Conservation (phyloP, 768 basidiomycete species). For the Lyophyllum atratum region DNA sequence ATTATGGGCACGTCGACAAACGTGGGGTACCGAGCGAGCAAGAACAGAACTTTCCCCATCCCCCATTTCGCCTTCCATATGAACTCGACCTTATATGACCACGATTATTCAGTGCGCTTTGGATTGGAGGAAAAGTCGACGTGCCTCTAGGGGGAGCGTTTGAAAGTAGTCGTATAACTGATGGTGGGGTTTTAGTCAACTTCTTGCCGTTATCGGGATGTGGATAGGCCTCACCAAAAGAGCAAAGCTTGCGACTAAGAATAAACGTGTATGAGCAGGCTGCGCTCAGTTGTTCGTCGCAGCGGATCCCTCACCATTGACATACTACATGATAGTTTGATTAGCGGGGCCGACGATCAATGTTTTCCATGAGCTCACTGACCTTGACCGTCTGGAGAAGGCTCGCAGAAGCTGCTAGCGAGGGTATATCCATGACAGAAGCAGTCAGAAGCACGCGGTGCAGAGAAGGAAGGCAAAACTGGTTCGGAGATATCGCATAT, state of each 20-base stretch:
- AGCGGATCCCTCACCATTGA: background rate
- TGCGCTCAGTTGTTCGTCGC: background rate
- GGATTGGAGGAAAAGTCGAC: background rate
- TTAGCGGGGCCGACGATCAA: background rate
- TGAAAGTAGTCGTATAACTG: constrained; percentile 8
- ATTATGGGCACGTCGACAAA: constrained; percentile 24
- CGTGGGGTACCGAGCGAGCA: constrained; percentile 24
- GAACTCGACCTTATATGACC: constrained; percentile 16
- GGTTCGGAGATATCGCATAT: background rate
- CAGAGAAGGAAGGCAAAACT: background rate
- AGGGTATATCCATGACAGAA: constrained; percentile 1
- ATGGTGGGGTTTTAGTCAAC: background rate
- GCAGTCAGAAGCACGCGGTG: background rate
- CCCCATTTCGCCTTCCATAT: constrained; percentile 27
- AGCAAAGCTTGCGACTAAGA: constrained; percentile 8
- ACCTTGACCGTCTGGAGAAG: constrained; percentile 2
- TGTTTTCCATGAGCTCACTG: background rate
- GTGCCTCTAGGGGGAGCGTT: constrained; percentile 11
- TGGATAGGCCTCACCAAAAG: background rate
- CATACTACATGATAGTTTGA: background rate
- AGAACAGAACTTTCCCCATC: constrained; percentile 24
- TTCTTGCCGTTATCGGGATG: background rate
- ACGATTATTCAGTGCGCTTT: background rate
- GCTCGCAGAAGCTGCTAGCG: background rate
- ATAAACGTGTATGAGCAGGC: background rate